Base-by-base conservation (phyloP, 129 eudicot species). In the Helianthus annuus region DNA sequence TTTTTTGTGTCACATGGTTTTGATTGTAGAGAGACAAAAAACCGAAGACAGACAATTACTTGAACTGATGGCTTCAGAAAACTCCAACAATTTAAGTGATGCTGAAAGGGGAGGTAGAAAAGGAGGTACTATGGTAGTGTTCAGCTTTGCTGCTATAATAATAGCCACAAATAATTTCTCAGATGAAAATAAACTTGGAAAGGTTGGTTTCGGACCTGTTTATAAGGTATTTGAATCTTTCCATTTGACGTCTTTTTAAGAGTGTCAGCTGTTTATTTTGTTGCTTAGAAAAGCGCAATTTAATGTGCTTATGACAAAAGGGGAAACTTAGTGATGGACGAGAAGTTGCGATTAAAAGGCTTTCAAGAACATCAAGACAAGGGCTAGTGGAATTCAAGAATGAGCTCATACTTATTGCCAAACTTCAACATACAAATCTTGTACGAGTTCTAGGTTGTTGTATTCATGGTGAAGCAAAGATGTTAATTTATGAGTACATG, bases 181-280 rank as follows among this genome's bases (percentile, higher is more conserved):
- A 8, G 24, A 56, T 42, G 72, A 75, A 22, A 81, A 75, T 67
- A 85, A 85, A 45, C 89, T 85, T 48, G 84, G 89, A 45, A 57
- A 81, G 46, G 89, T 86, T 53, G 86, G 89, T 49, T 85, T 85
- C 42, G 84, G 89, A 63, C 86, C 86, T 15, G 86, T 85, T 61
- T 81, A 78, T 68, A 78, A 78, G 85, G 88, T 84, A 73, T 7
- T 22, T 27, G 8, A 44, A 22, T 24, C 29, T 29, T 58, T 45
- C 7, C 6, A 40, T 40, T 32, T 32, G 45, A 40, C 8, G 45
- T 40, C 2, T 15, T 17, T 56, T 57, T 57, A 57, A n/a, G 24
- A 9, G 39, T 24, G 34, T 40, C 10, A 13, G 3, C 10, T 14
- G 1, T 40, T 7, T 40, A 5, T n/a, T n/a, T n/a, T 40, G 8